Evolutionary conservation across 2,329 filamentous ascomycete genomes (phyloP).

Genomic region (Colletotrichum scovillei): DNA sequence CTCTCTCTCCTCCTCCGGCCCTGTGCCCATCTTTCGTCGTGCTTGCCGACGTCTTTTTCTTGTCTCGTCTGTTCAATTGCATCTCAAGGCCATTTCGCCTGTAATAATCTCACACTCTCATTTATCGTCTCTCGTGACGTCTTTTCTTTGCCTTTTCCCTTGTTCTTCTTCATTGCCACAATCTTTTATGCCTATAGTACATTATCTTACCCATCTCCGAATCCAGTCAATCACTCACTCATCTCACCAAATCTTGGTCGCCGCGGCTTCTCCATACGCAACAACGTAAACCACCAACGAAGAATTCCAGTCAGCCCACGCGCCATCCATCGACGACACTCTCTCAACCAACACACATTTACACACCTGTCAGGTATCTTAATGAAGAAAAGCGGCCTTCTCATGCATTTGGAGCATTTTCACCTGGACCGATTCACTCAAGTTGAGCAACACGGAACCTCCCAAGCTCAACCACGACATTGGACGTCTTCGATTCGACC

Average conservation of each 20-base stretch:
- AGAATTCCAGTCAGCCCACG: background rate
- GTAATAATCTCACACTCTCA: constrained; percentile 9
- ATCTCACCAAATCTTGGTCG: background rate
- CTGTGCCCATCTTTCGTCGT: constrained; percentile 11
- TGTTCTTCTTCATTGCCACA: background rate
- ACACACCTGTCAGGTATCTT: background rate
- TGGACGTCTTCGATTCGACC: background rate
- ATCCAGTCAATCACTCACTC: constrained; percentile 23
- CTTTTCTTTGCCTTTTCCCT: constrained; percentile 13
- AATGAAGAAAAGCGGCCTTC: background rate
- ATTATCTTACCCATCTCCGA: background rate
- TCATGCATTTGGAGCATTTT: background rate
- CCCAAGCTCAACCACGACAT: background rate
- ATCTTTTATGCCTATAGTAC: constrained; percentile 17
- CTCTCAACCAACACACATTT: background rate
- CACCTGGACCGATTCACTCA: background rate
- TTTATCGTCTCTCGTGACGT: constrained; percentile 17
- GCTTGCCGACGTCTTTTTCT: constrained; percentile 20
- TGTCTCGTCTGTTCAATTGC: background rate
- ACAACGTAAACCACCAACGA: background rate
- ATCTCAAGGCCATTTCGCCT: background rate
- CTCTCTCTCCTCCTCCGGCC: constrained; percentile 16
- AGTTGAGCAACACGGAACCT: background rate
- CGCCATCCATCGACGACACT: background rate
- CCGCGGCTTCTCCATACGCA: background rate